Evolutionary conservation across 257 asterid genomes (phyloP).

Genomic region (Cordia subcordata): DNA sequence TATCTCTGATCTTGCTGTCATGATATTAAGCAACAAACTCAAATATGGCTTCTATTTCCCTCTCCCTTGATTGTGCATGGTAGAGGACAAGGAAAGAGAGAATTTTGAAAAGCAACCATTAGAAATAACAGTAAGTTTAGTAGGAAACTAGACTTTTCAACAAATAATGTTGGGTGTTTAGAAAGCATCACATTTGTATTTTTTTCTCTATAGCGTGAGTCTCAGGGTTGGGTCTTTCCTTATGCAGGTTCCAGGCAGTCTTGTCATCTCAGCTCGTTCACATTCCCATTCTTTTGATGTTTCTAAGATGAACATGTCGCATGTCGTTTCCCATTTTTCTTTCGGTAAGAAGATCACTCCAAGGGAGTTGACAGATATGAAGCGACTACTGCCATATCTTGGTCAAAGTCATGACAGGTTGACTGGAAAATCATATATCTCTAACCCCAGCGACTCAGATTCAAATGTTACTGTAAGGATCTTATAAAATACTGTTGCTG

Average conservation of each 20-base stretch:
- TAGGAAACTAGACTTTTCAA: not conserved
- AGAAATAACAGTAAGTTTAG: not conserved
- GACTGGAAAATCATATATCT: slow-evolving; percentile 65
- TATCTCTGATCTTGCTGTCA: not conserved
- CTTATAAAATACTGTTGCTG: not conserved
- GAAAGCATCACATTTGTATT: not conserved
- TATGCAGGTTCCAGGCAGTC: slow-evolving; percentile 92
- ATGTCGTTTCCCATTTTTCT: slow-evolving; percentile 65
- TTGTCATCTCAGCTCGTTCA: slow-evolving; percentile 85
- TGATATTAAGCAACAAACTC: not conserved
- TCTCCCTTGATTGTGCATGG: not conserved
- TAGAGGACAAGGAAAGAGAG: not conserved
- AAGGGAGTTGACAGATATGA: slow-evolving; percentile 60
- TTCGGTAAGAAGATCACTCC: slow-evolving; percentile 81
- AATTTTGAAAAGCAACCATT: not conserved
- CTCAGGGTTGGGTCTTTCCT: slow-evolving; percentile 9
- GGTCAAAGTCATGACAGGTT: slow-evolving; percentile 77
- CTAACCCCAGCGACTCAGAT: slow-evolving; percentile 75
- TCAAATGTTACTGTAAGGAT: slow-evolving; percentile 87
- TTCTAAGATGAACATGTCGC: slow-evolving; percentile 98
- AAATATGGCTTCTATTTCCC: not conserved
- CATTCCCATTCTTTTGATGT: slow-evolving; percentile 90
- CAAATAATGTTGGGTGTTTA: not conserved
- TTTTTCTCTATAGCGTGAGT: not conserved
- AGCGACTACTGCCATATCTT: slow-evolving; percentile 65